Percentiles rank a stretch among this genome's conserved stretches.
These are phyloP conservation scores for Rhodotorula kratochvilovae DNA, from an alignment of 768 basidiomycete species.

Conservation along the genomic window DNA sequence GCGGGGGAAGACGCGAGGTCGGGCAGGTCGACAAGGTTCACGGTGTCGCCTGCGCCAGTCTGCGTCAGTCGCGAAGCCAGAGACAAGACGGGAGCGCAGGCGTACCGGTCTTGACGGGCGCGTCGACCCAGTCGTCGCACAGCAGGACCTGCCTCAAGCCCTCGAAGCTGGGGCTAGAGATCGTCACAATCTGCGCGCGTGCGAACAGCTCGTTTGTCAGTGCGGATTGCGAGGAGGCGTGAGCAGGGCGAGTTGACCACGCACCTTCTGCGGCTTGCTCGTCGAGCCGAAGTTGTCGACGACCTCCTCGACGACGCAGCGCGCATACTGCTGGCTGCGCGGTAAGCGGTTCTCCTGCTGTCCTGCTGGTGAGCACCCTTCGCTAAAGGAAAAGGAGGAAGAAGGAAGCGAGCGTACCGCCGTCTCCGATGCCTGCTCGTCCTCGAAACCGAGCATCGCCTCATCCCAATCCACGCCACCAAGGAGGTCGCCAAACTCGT, in stretches of 20 bases:
- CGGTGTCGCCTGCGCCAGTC: slow-evolving; percentile 60
- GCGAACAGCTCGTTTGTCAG: background rate
- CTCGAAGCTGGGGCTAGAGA: slow-evolving; percentile 50
- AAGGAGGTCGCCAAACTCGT: slow-evolving; percentile 56
- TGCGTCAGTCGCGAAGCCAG: too few relatives aligned
- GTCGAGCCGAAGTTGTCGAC: slow-evolving; percentile 44
- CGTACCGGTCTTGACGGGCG: slow-evolving; percentile 60
- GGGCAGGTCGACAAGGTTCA: slow-evolving; percentile 67
- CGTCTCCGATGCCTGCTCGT: slow-evolving; percentile 46
- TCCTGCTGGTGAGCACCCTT: background rate
- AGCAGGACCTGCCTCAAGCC: slow-evolving; percentile 57
- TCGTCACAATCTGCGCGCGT: slow-evolving; percentile 54
- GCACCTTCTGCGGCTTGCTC: slow-evolving; percentile 5
- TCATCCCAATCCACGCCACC: slow-evolving; percentile 70
- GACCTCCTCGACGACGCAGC: slow-evolving; percentile 59
- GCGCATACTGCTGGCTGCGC: slow-evolving; percentile 52
- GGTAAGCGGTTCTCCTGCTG: background rate
- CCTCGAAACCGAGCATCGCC: slow-evolving; percentile 47
- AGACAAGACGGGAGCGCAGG: background rate
- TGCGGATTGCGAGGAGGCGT: background rate
- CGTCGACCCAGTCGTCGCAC: slow-evolving; percentile 70
- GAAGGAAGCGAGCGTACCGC: background rate
- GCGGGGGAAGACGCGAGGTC: slow-evolving; percentile 44
- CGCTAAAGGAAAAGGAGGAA: background rate
- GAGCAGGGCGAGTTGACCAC: background rate